These are phyloP conservation scores for Zygoascus sp. DNA, from an alignment of 1,139 yeast genomes.

Conservation along the genomic window DNA sequence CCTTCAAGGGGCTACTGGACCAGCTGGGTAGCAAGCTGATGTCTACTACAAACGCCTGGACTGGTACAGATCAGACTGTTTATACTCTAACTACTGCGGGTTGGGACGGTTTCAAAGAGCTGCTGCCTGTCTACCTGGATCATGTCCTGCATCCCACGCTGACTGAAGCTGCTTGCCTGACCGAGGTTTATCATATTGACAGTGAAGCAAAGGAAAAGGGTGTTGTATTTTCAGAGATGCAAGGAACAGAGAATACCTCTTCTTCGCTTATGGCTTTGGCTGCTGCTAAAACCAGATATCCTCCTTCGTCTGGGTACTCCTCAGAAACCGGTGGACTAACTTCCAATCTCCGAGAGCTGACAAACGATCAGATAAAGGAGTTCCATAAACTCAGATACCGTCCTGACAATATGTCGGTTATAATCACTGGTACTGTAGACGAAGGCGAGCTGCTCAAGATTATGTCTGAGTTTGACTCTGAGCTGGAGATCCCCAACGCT, in stretches of 20 bases:
- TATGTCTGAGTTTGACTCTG: conserved; percentile 60
- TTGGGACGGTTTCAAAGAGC: conserved; percentile 85
- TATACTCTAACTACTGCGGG: conserved; percentile 91
- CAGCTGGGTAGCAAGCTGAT: conserved; percentile 79
- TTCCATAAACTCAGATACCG: conserved; percentile 73
- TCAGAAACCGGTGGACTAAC: conserved; percentile 94
- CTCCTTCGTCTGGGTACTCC: conserved; percentile 67
- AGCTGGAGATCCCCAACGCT: conserved; percentile 43
- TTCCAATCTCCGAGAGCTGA: conserved; percentile 65
- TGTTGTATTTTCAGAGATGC: conserved; percentile 97
- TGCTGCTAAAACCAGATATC: conserved; percentile 58
- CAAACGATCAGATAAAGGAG: conserved; percentile 65
- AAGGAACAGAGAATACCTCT: conserved; percentile 80
- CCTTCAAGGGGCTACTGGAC: conserved; percentile 88
- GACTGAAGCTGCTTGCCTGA: conserved; percentile 83
- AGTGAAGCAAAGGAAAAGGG: conserved; percentile 91
- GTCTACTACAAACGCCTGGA: conserved; percentile 95
- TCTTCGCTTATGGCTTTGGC: conserved; percentile 64
- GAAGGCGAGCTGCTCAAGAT: conserved; percentile 61
- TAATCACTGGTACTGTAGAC: conserved; percentile 80
- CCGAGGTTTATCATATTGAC: conserved; percentile 94
- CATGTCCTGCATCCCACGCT: conserved; percentile 81
- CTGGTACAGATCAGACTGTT: conserved; percentile 92
- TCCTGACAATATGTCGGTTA: conserved; percentile 78
- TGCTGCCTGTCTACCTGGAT: conserved; percentile 86